A percentile compares a stretch with the other conserved stretches of the same genome.
phyloP scores from a whole-genome alignment of 345 rosid species.

The Eucalyptus coolabah region DNA sequence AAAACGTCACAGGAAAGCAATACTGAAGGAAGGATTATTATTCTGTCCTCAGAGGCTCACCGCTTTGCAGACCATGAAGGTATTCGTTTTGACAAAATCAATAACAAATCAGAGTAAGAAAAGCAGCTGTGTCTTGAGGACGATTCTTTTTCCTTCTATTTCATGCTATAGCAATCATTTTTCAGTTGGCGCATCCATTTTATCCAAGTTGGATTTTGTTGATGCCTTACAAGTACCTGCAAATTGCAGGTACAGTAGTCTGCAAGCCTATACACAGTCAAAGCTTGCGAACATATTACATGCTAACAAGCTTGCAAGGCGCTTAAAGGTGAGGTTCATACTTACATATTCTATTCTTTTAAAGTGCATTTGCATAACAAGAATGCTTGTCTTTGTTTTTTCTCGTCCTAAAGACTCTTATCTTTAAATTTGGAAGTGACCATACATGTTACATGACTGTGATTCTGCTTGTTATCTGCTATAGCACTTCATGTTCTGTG shows the following conservation, averaged over 20 bases:
- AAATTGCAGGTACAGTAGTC: constrained; percentile 24
- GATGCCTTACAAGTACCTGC: neutral
- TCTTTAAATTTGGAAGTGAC: neutral
- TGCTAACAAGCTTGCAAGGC: constrained; percentile 35
- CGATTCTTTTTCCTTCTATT: neutral
- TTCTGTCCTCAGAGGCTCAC: constrained; percentile 24
- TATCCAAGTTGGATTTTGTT: neutral
- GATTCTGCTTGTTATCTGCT: neutral
- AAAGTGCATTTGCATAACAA: neutral
- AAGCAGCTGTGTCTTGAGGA: neutral
- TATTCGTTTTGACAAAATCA: constrained; percentile 27
- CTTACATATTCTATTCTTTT: neutral
- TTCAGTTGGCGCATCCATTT: neutral
- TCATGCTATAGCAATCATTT: neutral
- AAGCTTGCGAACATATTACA: constrained; percentile 24
- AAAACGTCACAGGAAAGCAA: constrained; percentile 18
- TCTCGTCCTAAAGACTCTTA: neutral
- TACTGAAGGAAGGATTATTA: constrained; percentile 39
- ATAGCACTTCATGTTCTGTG: neutral
- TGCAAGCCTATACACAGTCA: constrained; percentile 43
- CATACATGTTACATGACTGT: neutral
- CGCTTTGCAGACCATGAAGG: constrained; percentile 24
- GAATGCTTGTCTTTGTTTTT: neutral
- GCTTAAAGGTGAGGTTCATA: constrained; percentile 13
- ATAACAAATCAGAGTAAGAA: constrained; percentile 22